A percentile compares a stretch with the other conserved stretches of the same genome.
Conservation (phyloP, 2,329 filamentous ascomycete genomes). For the Alternaria ventricosa region DNA sequence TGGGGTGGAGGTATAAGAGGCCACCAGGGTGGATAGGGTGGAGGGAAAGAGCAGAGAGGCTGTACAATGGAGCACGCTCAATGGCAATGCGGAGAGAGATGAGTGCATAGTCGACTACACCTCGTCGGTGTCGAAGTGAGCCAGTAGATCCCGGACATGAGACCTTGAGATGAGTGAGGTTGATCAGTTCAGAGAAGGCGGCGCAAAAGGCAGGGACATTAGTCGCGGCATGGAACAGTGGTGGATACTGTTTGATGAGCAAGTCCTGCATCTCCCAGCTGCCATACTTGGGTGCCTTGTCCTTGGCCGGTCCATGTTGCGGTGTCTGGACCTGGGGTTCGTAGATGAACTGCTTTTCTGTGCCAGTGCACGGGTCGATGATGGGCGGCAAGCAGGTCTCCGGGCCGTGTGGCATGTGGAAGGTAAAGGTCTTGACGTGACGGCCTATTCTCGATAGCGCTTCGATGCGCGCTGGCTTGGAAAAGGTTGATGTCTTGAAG, state of each 20-base stretch:
- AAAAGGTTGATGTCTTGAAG: slow-evolving; percentile 78
- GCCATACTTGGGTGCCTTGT: slow-evolving; percentile 75
- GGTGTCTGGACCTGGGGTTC: slow-evolving; percentile 71
- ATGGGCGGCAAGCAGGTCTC: slow-evolving; percentile 86
- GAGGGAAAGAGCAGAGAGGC: slow-evolving; percentile 73
- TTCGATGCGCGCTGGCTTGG: slow-evolving; percentile 72
- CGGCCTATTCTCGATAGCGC: slow-evolving; percentile 79
- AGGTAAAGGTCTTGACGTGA: slow-evolving; percentile 78
- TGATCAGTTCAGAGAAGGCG: slow-evolving; percentile 71
- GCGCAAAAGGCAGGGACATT: slow-evolving; percentile 85
- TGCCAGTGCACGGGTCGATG: slow-evolving; percentile 76
- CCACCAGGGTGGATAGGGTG: slow-evolving; percentile 76
- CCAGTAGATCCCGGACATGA: slow-evolving; percentile 75
- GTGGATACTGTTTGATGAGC: slow-evolving; percentile 84
- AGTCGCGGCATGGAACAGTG: slow-evolving; percentile 86
- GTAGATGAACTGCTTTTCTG: slow-evolving; percentile 82
- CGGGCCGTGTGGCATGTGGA: slow-evolving; percentile 76
- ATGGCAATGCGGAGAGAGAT: slow-evolving; percentile 85
- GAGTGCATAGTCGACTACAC: slow-evolving; percentile 85
- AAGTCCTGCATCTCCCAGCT: slow-evolving; percentile 80
- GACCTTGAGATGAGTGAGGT: slow-evolving; percentile 76
- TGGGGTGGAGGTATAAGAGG: slow-evolving; percentile 78
- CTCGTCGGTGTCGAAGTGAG: slow-evolving; percentile 72
- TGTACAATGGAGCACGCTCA: slow-evolving; percentile 72
- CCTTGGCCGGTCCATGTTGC: slow-evolving; percentile 62